These are phyloP conservation scores for Chalciporus piperatus DNA, from an alignment of 768 basidiomycete species.

Conservation along the genomic window DNA sequence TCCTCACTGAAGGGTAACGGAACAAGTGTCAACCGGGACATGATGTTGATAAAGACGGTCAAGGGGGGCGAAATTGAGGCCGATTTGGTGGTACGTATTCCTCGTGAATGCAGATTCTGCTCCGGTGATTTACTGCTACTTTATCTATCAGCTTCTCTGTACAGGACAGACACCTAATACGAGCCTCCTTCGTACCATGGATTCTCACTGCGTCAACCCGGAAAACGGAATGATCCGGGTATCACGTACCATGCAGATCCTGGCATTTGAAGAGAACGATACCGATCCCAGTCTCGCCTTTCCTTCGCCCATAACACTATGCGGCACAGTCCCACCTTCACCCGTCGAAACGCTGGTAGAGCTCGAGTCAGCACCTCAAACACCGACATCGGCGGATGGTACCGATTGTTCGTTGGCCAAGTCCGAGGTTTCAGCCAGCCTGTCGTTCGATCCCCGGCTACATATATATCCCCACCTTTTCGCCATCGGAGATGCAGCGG, in stretches of 20 bases:
- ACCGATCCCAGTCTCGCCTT: not conserved
- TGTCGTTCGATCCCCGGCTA: constrained; percentile 15
- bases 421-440: constrained; percentile 4
- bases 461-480: constrained; percentile 52
- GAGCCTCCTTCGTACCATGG: constrained; percentile 40
- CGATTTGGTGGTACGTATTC: constrained; percentile 46
- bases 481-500: constrained; percentile 60
- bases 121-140: not conserved
- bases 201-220: constrained; percentile 39
- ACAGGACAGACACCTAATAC: constrained; percentile 64
- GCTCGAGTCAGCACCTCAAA: not conserved
- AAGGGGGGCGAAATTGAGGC: constrained; percentile 51
- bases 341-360: constrained; percentile 13
- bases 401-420: not conserved
- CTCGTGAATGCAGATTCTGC: not conserved
- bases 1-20: constrained; percentile 25
- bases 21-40: not conserved
- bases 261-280: not conserved
- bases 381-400: not conserved
- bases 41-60: constrained; percentile 41
- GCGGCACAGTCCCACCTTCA: constrained; percentile 5
- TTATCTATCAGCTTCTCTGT: constrained; percentile 49
- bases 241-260: constrained; percentile 50
- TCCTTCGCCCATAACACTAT: constrained; percentile 5
- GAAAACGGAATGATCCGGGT: constrained; percentile 43